A percentile compares a stretch with the other conserved stretches of the same genome.
phyloP scores from a whole-genome alignment of 345 rosid species.

The Ceriops decandra region DNA sequence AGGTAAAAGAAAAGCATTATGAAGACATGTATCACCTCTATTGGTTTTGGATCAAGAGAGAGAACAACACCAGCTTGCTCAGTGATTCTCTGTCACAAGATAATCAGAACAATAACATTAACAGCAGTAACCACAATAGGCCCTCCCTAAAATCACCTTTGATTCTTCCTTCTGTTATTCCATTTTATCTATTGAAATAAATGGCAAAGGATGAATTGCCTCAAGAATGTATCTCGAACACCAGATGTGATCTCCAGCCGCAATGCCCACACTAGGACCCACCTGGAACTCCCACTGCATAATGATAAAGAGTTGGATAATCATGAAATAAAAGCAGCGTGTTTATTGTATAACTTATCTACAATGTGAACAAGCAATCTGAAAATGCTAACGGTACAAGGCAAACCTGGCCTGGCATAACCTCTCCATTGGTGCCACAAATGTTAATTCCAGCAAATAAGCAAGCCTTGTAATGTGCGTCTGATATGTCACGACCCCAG shows the following conservation, averaged over 20 bases:
- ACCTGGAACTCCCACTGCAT: constrained; percentile 98
- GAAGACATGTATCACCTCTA: constrained; percentile 46
- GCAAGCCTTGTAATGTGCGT: constrained; percentile 98
- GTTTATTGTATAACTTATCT: neutral
- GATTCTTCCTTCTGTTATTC: neutral
- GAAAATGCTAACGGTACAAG: neutral
- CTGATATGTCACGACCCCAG: constrained; percentile 93
- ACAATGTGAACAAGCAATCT: neutral
- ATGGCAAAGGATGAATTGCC: constrained; percentile 36
- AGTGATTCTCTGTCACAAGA: constrained; percentile 74
- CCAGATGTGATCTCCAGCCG: constrained; percentile 93
- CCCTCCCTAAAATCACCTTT: neutral
- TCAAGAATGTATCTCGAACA: constrained; percentile 94
- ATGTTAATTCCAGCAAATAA: constrained; percentile 92
- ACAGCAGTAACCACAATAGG: neutral
- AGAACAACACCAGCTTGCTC: constrained; percentile 97
- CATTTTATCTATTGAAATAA: neutral
- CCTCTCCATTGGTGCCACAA: constrained; percentile 96
- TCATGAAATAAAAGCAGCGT: constrained; percentile 6
- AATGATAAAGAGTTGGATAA: constrained; percentile 10
- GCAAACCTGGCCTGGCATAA: constrained; percentile 97
- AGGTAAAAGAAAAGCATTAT: neutral
- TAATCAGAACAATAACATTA: constrained; percentile 1
- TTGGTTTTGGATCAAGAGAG: constrained; percentile 89
- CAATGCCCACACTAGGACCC: constrained; percentile 96